A percentile compares a stretch with the other conserved stretches of the same genome.
Conservation (phyloP, 495 filamentous ascomycete genomes). For the Evernia prunastri region DNA sequence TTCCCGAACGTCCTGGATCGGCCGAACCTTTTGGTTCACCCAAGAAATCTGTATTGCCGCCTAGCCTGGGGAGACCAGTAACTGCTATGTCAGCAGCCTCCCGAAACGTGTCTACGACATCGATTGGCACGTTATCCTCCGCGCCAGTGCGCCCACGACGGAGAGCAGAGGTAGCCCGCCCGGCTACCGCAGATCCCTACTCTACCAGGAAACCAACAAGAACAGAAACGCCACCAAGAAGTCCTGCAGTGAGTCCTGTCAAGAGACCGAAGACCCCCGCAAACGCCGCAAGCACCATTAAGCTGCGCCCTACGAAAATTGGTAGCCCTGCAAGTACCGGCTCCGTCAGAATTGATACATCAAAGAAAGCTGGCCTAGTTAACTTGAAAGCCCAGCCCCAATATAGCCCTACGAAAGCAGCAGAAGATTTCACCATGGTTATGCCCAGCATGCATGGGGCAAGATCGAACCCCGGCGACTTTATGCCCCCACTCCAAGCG, state of each 20-base stretch:
- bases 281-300: conserved; percentile 13
- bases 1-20: conserved; percentile 66
- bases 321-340: conserved; percentile 15
- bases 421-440: conserved; percentile 20
- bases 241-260: conserved; percentile 41
- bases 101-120: conserved; percentile 29
- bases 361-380: conserved; percentile 9
- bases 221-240: conserved; percentile 37
- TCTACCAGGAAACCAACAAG: conserved; percentile 28
- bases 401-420: conserved; percentile 21
- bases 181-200: conserved; percentile 52
- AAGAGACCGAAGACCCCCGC: conserved; percentile 31
- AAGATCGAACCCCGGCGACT: not conserved
- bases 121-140: conserved; percentile 45
- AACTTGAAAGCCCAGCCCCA: conserved; percentile 1
- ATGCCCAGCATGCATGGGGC: conserved; percentile 12
- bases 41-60: conserved; percentile 30
- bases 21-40: conserved; percentile 63
- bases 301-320: conserved; percentile 15
- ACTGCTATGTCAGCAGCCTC: conserved; percentile 21
- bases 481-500: not conserved
- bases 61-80: conserved; percentile 15
- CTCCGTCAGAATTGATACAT: not conserved
- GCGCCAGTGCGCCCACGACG: conserved; percentile 53
- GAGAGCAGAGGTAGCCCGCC: conserved; percentile 46